Evolutionary conservation across 192 early-diverging fungal genomes (phyloP).

Genomic region (Umbelopsis isabellina): DNA sequence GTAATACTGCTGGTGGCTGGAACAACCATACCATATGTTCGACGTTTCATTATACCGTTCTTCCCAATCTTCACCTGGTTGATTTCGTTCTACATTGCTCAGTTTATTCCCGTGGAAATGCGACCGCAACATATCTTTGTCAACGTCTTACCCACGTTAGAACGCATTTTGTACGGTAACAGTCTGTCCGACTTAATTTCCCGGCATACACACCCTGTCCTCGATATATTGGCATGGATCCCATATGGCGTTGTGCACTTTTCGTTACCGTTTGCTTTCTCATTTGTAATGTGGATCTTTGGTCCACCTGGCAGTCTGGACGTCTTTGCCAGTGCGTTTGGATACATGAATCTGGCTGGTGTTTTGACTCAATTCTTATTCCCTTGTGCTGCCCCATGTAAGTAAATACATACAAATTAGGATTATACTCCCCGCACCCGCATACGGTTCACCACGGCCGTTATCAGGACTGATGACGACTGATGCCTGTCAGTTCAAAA

Average conservation of each 20-base stretch:
- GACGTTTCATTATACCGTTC: conserved; percentile 54
- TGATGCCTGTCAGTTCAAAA: too few relatives aligned
- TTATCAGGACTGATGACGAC: too few relatives aligned
- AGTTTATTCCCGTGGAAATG: conserved; percentile 51
- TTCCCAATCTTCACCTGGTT: conserved; percentile 62
- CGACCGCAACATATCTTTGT: conserved; percentile 66
- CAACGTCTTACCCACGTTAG: conserved; percentile 63
- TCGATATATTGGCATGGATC: conserved; percentile 69
- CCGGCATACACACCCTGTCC: conserved; percentile 47
- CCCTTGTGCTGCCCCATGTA: conserved; percentile 72
- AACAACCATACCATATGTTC: conserved; percentile 40
- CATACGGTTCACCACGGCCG: too few relatives aligned
- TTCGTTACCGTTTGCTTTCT: conserved; percentile 64
- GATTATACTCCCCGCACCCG: neutral
- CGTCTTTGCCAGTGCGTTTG: conserved; percentile 64
- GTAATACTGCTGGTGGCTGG: neutral
- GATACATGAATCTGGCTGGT: conserved; percentile 69
- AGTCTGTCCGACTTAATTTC: conserved; percentile 66
- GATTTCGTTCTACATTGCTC: conserved; percentile 57
- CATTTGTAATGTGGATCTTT: conserved; percentile 47
- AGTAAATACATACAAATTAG: conserved; percentile 15
- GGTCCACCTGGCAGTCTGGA: conserved; percentile 54
- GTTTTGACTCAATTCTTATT: conserved; percentile 69
- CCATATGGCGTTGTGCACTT: conserved; percentile 80
- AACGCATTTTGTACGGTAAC: conserved; percentile 70